A percentile compares a stretch with the other conserved stretches of the same genome.
Evolutionary conservation across 345 rosid genomes (phyloP).

Genomic region (Cardamine resedifolia): DNA sequence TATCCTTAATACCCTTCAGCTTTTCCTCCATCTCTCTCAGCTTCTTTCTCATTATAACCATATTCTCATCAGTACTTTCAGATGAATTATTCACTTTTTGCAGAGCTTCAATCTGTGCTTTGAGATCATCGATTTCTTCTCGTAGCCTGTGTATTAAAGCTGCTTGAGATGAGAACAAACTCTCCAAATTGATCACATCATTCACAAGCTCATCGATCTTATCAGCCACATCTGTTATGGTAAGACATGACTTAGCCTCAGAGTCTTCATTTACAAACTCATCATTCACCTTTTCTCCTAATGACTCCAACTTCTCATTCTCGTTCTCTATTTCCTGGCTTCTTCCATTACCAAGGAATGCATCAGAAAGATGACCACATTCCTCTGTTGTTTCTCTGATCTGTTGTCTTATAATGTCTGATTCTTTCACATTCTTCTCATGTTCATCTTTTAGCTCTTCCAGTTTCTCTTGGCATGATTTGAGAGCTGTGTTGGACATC

Average conservation of each 20-base stretch:
- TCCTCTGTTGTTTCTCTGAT: slow-evolving; percentile 47
- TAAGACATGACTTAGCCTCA: slow-evolving; percentile 44
- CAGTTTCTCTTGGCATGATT: slow-evolving; percentile 71
- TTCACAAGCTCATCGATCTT: slow-evolving; percentile 84
- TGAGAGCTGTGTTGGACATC: slow-evolving; percentile 71
- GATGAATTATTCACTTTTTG: slow-evolving; percentile 9
- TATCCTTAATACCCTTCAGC: slow-evolving; percentile 14
- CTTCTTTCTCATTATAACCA: background rate
- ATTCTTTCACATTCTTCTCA: slow-evolving; percentile 46
- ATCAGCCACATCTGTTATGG: slow-evolving; percentile 71
- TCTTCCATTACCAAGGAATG: slow-evolving; percentile 20
- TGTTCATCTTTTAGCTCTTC: slow-evolving; percentile 57
- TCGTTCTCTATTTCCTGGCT: background rate
- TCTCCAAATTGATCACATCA: slow-evolving; percentile 70
- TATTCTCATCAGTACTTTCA: slow-evolving; percentile 13
- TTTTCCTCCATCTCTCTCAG: slow-evolving; percentile 22
- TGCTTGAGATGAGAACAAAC: slow-evolving; percentile 63
- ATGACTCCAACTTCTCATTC: background rate
- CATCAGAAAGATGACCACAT: slow-evolving; percentile 42
- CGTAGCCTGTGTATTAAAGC: slow-evolving; percentile 56
- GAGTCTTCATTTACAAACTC: slow-evolving; percentile 40
- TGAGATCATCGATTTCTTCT: slow-evolving; percentile 65
- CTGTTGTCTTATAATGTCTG: slow-evolving; percentile 43
- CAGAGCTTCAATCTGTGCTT: slow-evolving; percentile 37
- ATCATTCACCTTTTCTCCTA: slow-evolving; percentile 41